Evolutionary conservation across 192 early-diverging fungal species (phyloP).

Genomic region (Pilobolus umbonatus): DNA sequence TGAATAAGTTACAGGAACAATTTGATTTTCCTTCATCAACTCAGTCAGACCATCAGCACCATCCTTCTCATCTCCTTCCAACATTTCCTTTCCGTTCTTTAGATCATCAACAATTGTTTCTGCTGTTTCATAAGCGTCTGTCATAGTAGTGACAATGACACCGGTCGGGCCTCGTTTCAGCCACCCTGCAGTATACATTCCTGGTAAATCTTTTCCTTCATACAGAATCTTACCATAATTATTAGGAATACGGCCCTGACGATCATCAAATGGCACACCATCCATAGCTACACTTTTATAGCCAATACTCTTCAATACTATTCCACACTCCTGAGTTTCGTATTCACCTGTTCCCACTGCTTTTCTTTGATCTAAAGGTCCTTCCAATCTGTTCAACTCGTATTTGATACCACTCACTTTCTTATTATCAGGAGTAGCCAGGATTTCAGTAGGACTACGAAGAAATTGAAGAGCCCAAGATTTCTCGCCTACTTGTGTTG

Average conservation of each 20-base stretch:
- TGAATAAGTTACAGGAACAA: constrained; percentile 54
- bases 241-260: constrained; percentile 72
- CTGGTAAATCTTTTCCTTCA: constrained; percentile 35
- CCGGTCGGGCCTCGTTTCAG: constrained; percentile 92
- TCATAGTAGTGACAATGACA: constrained; percentile 93
- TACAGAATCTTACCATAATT: constrained; percentile 55
- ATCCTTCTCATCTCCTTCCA: constrained; percentile 18
- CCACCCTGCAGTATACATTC: constrained; percentile 91
- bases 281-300: constrained; percentile 70
- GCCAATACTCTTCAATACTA: constrained; percentile 82
- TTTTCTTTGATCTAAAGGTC: constrained; percentile 39
- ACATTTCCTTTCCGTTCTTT: constrained; percentile 37
- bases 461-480: constrained; percentile 74
- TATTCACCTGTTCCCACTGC: constrained; percentile 60
- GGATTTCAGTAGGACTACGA: constrained; percentile 61
- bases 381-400: constrained; percentile 67
- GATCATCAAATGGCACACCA: constrained; percentile 74
- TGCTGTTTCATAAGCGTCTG: constrained; percentile 88
- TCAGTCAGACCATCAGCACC: constrained; percentile 29
- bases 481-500: constrained; percentile 33
- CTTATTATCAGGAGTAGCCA: constrained; percentile 5
- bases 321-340: constrained; percentile 53
- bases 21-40: constrained; percentile 30
- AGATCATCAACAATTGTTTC: constrained; percentile 66
- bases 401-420: constrained; percentile 44